A percentile compares a stretch with the other conserved stretches of the same genome.
These are phyloP conservation scores for Rhytidiadelphus loreus DNA, from an alignment of 225 moss, liverwort and hornwort genomes.

Conservation along the genomic window DNA sequence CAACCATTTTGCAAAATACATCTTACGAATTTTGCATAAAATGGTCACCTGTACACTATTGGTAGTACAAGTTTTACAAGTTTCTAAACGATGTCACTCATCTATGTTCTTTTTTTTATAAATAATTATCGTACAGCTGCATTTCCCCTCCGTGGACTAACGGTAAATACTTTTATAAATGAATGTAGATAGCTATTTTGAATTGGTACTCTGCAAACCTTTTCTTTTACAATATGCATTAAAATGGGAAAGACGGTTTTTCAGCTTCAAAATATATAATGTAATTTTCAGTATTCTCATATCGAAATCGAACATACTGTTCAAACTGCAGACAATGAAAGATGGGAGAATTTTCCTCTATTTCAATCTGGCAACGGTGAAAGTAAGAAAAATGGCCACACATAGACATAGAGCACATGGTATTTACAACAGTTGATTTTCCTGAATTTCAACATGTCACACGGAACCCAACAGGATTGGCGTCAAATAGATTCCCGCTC, in stretches of 20 bases:
- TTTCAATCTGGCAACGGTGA: too few relatives aligned
- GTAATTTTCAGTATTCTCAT: fast-evolving
- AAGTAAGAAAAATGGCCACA: neutral
- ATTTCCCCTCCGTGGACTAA: too few relatives aligned
- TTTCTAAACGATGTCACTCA: fast-evolving
- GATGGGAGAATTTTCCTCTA: fast-evolving
- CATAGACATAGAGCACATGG: too few relatives aligned
- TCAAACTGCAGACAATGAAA: too few relatives aligned
- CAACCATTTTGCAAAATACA: too few relatives aligned
- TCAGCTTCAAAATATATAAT: fast-evolving
- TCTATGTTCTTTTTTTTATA: fast-evolving
- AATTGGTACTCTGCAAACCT: too few relatives aligned
- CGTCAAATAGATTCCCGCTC: neutral
- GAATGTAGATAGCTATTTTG: too few relatives aligned
- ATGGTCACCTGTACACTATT: fast-evolving
- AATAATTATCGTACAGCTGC: neutral
- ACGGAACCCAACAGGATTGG: neutral
- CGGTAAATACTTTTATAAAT: too few relatives aligned
- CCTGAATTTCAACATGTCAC: neutral
- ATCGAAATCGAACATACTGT: fast-evolving
- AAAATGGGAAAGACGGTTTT: fast-evolving
- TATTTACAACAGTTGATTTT: too few relatives aligned
- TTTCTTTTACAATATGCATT: fast-evolving
- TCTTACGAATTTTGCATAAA: fast-evolving
- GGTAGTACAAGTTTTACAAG: fast-evolving